Conservation (phyloP, 2,329 filamentous ascomycete species). For the Dendryphion nanum region DNA sequence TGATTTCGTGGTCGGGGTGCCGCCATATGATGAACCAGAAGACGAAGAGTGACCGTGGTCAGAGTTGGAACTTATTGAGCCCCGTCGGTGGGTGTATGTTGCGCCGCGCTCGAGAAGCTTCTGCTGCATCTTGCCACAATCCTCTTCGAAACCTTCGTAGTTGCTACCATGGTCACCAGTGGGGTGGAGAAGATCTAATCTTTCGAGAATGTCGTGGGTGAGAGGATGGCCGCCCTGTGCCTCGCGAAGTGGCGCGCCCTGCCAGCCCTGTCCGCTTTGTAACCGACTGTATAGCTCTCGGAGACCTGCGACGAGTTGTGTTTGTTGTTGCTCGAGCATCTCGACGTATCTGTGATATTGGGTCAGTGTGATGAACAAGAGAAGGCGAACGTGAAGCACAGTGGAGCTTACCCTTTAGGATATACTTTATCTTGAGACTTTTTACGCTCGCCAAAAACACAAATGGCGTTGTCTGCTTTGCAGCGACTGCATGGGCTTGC, state of each 20-base stretch:
- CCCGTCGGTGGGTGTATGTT: conserved; percentile 52
- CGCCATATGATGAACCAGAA: conserved; percentile 31
- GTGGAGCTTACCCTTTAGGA: conserved; percentile 60
- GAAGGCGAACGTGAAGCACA: neutral
- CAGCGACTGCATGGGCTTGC: conserved; percentile 61
- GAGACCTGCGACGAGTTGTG: conserved; percentile 60
- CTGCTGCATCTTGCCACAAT: conserved; percentile 55
- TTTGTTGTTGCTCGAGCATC: conserved; percentile 66
- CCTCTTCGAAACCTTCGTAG: conserved; percentile 59
- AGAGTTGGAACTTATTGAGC: conserved; percentile 58
- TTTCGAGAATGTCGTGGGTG: conserved; percentile 63
- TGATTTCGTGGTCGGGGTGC: conserved; percentile 38
- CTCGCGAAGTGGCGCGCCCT: conserved; percentile 53
- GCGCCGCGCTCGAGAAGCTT: conserved; percentile 54
- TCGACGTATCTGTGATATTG: conserved; percentile 55
- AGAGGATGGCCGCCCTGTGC: conserved; percentile 55
- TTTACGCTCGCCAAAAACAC: conserved; percentile 64
- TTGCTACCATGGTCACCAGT: conserved; percentile 45
- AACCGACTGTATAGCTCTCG: conserved; percentile 59
- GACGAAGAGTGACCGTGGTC: conserved; percentile 50
- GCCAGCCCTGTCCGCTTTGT: conserved; percentile 55
- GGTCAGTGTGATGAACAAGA: conserved; percentile 8
- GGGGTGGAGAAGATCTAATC: conserved; percentile 57
- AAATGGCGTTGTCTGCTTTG: conserved; percentile 63
- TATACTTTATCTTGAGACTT: conserved; percentile 67